Conservation (phyloP, 2,329 filamentous ascomycete genomes). For the Arthrobotrys sinensis region DNA sequence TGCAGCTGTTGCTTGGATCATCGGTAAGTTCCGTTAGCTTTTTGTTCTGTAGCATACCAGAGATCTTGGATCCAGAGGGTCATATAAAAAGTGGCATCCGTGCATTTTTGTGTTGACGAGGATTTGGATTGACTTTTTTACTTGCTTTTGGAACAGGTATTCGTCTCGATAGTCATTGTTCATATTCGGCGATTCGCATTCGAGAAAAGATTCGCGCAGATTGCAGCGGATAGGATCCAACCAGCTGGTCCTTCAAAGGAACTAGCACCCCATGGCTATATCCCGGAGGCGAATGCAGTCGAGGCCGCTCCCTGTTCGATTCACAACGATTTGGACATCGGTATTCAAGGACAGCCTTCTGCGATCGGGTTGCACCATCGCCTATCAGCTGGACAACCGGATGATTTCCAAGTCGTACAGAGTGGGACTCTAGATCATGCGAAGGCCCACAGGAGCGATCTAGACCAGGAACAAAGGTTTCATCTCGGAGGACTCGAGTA, state of each 20-base stretch:
- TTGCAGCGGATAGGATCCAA: conserved; percentile 66
- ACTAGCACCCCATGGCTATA: not conserved
- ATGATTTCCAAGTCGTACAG: conserved; percentile 14
- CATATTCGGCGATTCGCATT: conserved; percentile 70
- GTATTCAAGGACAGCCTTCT: conserved; percentile 9
- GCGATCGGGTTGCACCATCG: conserved; percentile 30
- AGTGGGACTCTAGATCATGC: conserved; percentile 9
- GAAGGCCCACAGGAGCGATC: conserved; percentile 65
- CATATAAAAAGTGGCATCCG: conserved; percentile 13
- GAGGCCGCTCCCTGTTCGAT: conserved; percentile 5
- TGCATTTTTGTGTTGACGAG: conserved; percentile 27
- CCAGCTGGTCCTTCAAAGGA: conserved; percentile 27
- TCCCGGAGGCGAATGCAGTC: not conserved
- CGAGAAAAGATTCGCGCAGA: conserved; percentile 73
- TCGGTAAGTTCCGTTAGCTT: conserved; percentile 69
- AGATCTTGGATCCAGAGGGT: not conserved
- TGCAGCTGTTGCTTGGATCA: conserved; percentile 77
- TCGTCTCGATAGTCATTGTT: conserved; percentile 56
- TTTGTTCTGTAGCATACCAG: not conserved
- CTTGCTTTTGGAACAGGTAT: conserved; percentile 41
- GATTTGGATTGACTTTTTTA: conserved; percentile 1
- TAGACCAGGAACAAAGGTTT: conserved; percentile 73
- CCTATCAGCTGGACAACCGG: conserved; percentile 28
- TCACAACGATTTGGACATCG: conserved; percentile 23
- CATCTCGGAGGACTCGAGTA: conserved; percentile 77